Base-by-base conservation (phyloP, 345 rosid species). In the Sonneratia alba region DNA sequence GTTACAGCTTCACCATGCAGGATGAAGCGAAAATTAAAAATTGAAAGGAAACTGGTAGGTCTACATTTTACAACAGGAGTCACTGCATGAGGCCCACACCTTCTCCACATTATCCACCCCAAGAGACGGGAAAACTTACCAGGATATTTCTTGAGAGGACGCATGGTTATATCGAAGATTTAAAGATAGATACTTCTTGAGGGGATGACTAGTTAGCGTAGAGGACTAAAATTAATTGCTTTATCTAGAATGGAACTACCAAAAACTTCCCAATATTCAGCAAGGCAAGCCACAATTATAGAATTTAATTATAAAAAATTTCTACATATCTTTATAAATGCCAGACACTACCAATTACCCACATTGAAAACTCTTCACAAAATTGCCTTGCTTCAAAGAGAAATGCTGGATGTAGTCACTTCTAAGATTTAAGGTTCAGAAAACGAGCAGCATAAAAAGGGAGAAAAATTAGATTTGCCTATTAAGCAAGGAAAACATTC, bases 1-100 rank as follows among this genome's bases (percentile, higher is more conserved):
- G 40, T 77, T 81, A 78, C 80, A 82, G 85, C 85, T 81, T 83
- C 70, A 65, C 81, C 68, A 43, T 77, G 86, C 83, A 81, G 85
- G 80, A 85, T 80, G 85, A 79, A 82, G 45, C 32, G 45, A 9
- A 42, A 42, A 5, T 42, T 42, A 5, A 2, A 5, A 42, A 9
- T 42, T 42, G 45, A 9, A 42, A 42, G 45, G 45, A 4, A 42
- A 42, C 6, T 42, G 7, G 45, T 5, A 42, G 45, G 45, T 42
- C 1, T 27, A 27, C 45, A 42, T 42, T 42, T 9, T 27, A 27
- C 32, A 27, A 27, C 32, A 0, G 3, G 45, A 42, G 45, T 42
- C 45, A 42, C 45, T 42, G 10, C 10, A 9, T 42, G 10, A 42
- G 45, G 0, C 45, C 45, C 10, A 42, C 10, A 27, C 45, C 6